Conservation (phyloP, 257 asterid genomes). For the Anisodus tanguticus region DNA sequence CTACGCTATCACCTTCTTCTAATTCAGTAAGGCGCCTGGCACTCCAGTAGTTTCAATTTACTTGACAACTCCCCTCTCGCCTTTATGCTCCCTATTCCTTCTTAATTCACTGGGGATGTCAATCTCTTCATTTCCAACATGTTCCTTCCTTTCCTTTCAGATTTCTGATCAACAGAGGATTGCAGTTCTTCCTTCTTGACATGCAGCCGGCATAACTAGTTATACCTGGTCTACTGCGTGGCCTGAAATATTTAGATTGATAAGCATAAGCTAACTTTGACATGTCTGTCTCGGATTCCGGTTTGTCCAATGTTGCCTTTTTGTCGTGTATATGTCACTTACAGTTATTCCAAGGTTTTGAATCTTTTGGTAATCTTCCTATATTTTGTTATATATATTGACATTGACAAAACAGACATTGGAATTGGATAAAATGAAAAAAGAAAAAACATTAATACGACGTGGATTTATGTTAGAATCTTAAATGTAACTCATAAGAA, state of each 20-base stretch:
- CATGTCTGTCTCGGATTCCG: background rate
- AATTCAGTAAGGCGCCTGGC: background rate
- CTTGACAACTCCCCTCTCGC: background rate
- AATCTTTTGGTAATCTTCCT: background rate
- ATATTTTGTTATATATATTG: background rate
- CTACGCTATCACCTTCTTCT: background rate
- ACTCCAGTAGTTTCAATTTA: background rate
- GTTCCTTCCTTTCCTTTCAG: background rate
- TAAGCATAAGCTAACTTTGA: background rate
- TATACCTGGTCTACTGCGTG: background rate
- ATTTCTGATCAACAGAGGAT: background rate
- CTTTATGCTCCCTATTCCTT: background rate
- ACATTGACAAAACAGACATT: background rate
- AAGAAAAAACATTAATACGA: background rate
- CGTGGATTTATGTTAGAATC: conserved; percentile 2
- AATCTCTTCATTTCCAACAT: background rate
- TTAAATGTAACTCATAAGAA: background rate
- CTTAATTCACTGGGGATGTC: background rate
- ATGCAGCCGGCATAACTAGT: background rate
- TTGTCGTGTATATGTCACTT: background rate
- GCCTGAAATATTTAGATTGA: background rate
- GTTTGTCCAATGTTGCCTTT: background rate
- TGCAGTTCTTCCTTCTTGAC: conserved; percentile 3
- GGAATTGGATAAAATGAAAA: background rate
- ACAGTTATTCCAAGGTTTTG: conserved; percentile 10